Base-by-base conservation (phyloP, 768 basidiomycete species). In the Podaxis sp. region DNA sequence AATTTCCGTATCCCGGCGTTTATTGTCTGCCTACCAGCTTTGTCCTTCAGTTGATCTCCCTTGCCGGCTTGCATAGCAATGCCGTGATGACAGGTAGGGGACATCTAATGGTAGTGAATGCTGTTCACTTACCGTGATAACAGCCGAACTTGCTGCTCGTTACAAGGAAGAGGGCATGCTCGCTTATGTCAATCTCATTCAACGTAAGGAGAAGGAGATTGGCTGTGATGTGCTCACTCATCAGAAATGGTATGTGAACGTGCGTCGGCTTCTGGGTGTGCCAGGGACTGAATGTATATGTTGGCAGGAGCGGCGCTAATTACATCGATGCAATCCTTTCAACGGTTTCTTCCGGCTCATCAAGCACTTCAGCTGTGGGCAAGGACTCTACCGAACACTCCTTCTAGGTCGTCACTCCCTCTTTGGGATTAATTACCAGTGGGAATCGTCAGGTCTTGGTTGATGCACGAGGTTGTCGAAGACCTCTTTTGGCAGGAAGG, bases 101-200 rank as follows among this genome's bases (percentile, higher is more conserved):
- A 29, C 55, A 53, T n/a, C 36, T 27, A 57, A 56, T 29, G 19
- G 4, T 37, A 12, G 61, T 25, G 38, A 2, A 19, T 36, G 19
- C 38, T 25, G 17, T 60, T 52, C 37, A 58, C 57, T 69, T 6
- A 60, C 29, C 17, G 2, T 46, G 57, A 63, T 60, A 56, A 19
- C 67, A 89, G 92, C 88, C 55, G 93, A 96, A 71, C 85, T 96
- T 25, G 86, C 94, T 24, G 77, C 82, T 19, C 82, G 83, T 22
- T 96, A 85, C 81, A 90, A 93, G 77, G 83, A 86, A 25, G 92
- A 96, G 51, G 94, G 94, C 51, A 95, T 96, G 91, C 83, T 93
- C 36, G 94, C 94, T 24, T 96, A 96, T 73, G 93, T 95, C 52
- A 83, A 95, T 63, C 85, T 93, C 19, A 85, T 96, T 55, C 94